Percentiles rank a stretch among this genome's conserved stretches.
These are phyloP conservation scores for Tricholomella constricta DNA, from an alignment of 768 basidiomycete species.

Conservation along the genomic window DNA sequence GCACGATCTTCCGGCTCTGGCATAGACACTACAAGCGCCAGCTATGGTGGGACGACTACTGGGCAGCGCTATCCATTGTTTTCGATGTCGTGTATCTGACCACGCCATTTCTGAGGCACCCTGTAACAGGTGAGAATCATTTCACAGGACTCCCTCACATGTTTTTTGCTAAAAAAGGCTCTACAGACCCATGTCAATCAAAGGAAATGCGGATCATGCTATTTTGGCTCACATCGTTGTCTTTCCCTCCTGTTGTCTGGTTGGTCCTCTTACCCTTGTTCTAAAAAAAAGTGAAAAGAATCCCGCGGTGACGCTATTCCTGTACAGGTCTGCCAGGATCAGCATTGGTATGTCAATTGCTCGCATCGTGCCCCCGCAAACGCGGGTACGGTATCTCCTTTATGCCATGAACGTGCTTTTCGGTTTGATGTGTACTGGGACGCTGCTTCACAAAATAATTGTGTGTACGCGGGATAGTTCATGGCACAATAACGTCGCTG, in stretches of 20 bases:
- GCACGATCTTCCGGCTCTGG: constrained; percentile 18
- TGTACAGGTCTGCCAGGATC: constrained; percentile 17
- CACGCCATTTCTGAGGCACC: constrained; percentile 13
- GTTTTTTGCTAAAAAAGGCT: not conserved
- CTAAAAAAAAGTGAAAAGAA: too few species aligned
- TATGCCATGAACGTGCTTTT: constrained; percentile 11
- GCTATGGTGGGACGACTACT: constrained; percentile 26
- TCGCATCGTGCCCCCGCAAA: constrained; percentile 12
- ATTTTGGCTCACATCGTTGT: constrained; percentile 8
- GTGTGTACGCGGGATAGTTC: constrained; percentile 6
- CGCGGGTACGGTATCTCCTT: constrained; percentile 1
- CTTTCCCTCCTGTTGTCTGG: constrained; percentile 15
- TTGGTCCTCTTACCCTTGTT: not conserved
- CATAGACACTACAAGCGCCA: constrained; percentile 17
- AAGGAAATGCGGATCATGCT: constrained; percentile 6
- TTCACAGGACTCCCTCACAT: not conserved
- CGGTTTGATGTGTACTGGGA: constrained; percentile 7
- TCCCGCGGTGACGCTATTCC: not conserved
- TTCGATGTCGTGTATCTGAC: constrained; percentile 7
- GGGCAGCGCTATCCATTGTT: constrained; percentile 13
- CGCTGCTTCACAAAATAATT: constrained; percentile 14
- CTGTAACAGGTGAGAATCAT: not conserved
- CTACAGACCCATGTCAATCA: constrained; percentile 4
- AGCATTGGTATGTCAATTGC: constrained; percentile 22
- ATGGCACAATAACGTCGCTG: constrained; percentile 14